phyloP scores from a whole-genome alignment of 768 basidiomycete genomes.

The Russula ochroleuca region DNA sequence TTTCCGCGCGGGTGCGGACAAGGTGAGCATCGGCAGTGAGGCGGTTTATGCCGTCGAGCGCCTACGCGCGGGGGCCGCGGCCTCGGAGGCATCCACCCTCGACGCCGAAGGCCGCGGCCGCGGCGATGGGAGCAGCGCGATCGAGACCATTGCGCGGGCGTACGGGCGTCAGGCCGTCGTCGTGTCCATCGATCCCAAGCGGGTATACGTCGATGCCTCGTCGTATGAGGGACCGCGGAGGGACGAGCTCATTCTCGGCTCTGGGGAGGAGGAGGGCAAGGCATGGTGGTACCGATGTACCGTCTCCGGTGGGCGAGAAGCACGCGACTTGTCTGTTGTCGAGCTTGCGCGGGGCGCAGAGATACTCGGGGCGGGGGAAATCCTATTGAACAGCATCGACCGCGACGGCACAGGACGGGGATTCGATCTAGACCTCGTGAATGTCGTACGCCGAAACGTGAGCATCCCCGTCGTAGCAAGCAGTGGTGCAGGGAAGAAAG shows the following conservation, averaged over 20 bases:
- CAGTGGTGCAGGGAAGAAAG: slow-evolving; percentile 80
- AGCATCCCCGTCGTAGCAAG: slow-evolving; percentile 91
- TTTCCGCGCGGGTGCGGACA: slow-evolving; percentile 97
- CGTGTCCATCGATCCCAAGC: slow-evolving; percentile 90
- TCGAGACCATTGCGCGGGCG: slow-evolving; percentile 83
- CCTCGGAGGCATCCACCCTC: slow-evolving; percentile 19
- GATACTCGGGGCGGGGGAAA: slow-evolving; percentile 87
- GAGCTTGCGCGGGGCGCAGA: slow-evolving; percentile 93
- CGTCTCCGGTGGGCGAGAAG: slow-evolving; percentile 86
- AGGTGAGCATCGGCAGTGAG: slow-evolving; percentile 96
- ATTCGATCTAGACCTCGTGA: slow-evolving; percentile 82
- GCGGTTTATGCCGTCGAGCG: slow-evolving; percentile 93
- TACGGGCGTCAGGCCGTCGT: slow-evolving; percentile 98
- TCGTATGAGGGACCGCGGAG: slow-evolving; percentile 66
- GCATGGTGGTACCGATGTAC: slow-evolving; percentile 99
- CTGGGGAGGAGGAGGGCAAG: slow-evolving; percentile 54
- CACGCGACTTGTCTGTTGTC: slow-evolving; percentile 77
- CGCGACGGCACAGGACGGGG: slow-evolving; percentile 90
- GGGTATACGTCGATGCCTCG: slow-evolving; percentile 62
- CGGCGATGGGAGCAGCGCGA: slow-evolving; percentile 74
- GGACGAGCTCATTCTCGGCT: slow-evolving; percentile 53
- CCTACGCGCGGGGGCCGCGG: slow-evolving; percentile 49
- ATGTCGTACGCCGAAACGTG: slow-evolving; percentile 69
- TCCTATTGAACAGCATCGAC: slow-evolving; percentile 94
- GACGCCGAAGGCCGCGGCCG: neutral